These are phyloP conservation scores for Spergularia bocconei DNA, from an alignment of 148 eudicot species.

Conservation along the genomic window DNA sequence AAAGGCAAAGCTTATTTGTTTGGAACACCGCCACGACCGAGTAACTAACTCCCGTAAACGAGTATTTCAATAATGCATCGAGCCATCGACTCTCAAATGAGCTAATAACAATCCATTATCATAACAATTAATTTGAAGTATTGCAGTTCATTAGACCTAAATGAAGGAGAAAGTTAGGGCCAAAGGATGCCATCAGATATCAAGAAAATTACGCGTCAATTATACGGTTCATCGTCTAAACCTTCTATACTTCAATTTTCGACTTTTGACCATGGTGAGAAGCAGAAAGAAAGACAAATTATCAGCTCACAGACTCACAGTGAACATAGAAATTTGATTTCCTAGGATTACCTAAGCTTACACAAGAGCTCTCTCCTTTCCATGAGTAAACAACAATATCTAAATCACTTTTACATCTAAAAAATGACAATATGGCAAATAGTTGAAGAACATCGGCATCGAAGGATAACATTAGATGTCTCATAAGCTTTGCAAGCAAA, in stretches of 20 bases:
- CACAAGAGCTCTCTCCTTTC: not conserved
- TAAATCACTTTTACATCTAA: conserved; percentile 11
- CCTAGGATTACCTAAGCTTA: conserved; percentile 12
- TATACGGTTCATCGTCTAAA: not conserved
- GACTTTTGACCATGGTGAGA: conserved; percentile 15
- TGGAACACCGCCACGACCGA: not conserved
- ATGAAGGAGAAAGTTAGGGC: not conserved
- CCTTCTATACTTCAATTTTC: not conserved
- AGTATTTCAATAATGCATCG: not conserved
- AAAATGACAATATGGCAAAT: not conserved
- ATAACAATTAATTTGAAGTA: not conserved
- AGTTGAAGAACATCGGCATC: not conserved
- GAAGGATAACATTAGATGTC: not conserved
- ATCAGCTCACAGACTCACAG: no score
- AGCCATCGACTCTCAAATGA: not conserved
- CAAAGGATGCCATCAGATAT: not conserved
- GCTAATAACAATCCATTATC: not conserved
- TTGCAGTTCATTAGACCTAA: conserved; percentile 9
- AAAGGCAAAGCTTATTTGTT: not conserved
- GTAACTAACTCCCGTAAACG: not conserved
- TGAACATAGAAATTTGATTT: not conserved
- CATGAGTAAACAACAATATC: conserved; percentile 15
- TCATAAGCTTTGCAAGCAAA: conserved; percentile 5
- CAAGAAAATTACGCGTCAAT: conserved; percentile 7
- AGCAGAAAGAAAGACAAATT: not conserved